Percentiles rank a stretch among this genome's conserved stretches.
These are phyloP conservation scores for Pseudogymnoascus sp. DNA, from an alignment of 2,329 filamentous ascomycete genomes.

Conservation along the genomic window DNA sequence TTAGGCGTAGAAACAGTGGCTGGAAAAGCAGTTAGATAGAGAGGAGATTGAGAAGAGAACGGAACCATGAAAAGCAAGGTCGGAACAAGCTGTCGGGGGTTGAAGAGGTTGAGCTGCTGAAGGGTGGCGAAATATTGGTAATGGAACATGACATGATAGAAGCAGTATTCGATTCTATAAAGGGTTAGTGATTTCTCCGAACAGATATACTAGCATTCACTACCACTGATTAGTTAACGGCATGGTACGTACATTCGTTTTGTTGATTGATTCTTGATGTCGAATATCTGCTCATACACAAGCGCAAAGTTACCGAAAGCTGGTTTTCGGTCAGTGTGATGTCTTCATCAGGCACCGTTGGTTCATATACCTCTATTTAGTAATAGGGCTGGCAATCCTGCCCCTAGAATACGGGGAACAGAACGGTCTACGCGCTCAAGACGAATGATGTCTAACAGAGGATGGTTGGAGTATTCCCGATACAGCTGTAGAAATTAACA, in stretches of 20 bases:
- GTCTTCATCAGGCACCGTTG: background rate
- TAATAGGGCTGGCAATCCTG: constrained; percentile 28
- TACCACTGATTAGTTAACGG: constrained; percentile 18
- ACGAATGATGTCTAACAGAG: constrained; percentile 24
- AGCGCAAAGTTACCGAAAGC: constrained; percentile 19
- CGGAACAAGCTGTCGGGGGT: constrained; percentile 21
- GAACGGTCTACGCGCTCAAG: constrained; percentile 22
- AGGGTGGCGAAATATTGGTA: constrained; percentile 29
- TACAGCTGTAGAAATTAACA: constrained; percentile 27
- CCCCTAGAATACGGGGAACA: constrained; percentile 21
- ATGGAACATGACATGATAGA: constrained; percentile 26
- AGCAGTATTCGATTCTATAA: constrained; percentile 22
- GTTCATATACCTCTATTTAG: constrained; percentile 23
- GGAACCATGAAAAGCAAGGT: constrained; percentile 26
- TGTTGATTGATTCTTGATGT: constrained; percentile 8
- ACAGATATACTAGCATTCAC: background rate
- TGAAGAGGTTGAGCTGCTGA: constrained; percentile 29
- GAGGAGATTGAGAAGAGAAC: constrained; percentile 25
- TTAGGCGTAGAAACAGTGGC: constrained; percentile 16
- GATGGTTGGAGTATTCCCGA: constrained; percentile 24
- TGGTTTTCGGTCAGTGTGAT: background rate
- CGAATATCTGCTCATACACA: constrained; percentile 12
- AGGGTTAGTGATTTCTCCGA: constrained; percentile 16
- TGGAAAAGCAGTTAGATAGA: constrained; percentile 20
- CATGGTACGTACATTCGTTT: constrained; percentile 16